Evolutionary conservation across 805 yeast genomes (phyloP).

Genomic region (Candida morakotiae): DNA sequence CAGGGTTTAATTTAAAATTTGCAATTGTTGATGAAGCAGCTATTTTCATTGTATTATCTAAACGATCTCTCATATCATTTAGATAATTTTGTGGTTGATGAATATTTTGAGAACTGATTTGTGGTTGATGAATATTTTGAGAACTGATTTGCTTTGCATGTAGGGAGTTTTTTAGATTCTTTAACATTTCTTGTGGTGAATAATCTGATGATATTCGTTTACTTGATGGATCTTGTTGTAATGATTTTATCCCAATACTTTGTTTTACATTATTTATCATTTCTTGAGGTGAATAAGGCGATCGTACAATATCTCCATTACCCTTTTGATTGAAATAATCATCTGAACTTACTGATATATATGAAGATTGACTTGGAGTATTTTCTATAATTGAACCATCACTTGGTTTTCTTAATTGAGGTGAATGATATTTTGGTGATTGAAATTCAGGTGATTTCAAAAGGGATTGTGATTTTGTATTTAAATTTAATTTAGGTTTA

Average conservation of each 20-base stretch:
- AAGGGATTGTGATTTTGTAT: background rate
- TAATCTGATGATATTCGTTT: constrained; percentile 15
- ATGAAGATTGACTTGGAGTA: constrained; percentile 1
- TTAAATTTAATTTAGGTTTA: background rate
- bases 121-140: constrained; percentile 13
- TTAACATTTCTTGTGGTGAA: constrained; percentile 29
- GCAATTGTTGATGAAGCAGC: constrained; percentile 1
- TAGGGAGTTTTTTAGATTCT: constrained; percentile 25
- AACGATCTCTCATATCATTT: constrained; percentile 32
- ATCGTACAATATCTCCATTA: background rate
- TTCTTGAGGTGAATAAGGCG: constrained; percentile 15
- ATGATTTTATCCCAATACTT: constrained; percentile 20
- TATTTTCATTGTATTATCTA: constrained; percentile 19
- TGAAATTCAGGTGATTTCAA: background rate
- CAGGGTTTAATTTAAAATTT: background rate
- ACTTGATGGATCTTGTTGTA: constrained; percentile 6
- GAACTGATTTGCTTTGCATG: constrained; percentile 20
- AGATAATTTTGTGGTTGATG: constrained; percentile 22
- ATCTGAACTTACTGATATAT: constrained; percentile 1
- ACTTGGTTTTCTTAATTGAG: background rate
- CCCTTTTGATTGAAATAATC: background rate
- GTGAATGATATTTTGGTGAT: background rate
- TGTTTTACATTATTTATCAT: constrained; percentile 22
- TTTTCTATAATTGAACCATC: background rate
- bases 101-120: constrained; percentile 12